Conservation (phyloP, 805 yeast genomes). For the Nakazawaea ernobii region DNA sequence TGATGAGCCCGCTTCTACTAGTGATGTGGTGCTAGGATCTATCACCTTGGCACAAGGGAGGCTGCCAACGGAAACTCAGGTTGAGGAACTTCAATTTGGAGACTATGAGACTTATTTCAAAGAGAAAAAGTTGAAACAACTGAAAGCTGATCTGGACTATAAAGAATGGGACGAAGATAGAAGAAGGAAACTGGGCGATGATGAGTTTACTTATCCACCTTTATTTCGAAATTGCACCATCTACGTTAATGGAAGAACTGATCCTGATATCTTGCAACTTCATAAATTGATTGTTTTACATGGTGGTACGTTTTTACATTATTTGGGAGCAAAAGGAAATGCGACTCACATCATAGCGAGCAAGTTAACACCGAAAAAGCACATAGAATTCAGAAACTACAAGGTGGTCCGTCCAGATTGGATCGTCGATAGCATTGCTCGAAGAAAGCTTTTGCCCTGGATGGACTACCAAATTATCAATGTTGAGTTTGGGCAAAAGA, state of each 20-base stretch:
- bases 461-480: constrained; percentile 50
- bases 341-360: constrained; percentile 86
- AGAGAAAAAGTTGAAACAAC: constrained; percentile 59
- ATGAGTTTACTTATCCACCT: constrained; percentile 19
- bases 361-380: constrained; percentile 71
- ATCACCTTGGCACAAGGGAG: constrained; percentile 2
- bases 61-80: constrained; percentile 14
- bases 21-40: constrained; percentile 1
- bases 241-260: constrained; percentile 86
- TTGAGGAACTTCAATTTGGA: constrained; percentile 50
- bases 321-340: constrained; percentile 59
- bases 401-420: constrained; percentile 80
- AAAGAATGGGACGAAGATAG: constrained; percentile 42
- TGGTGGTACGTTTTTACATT: constrained; percentile 76
- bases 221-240: constrained; percentile 62
- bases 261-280: constrained; percentile 69
- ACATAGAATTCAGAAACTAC: constrained; percentile 55
- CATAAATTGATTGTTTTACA: constrained; percentile 65
- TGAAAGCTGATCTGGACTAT: constrained; percentile 45
- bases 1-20: constrained; percentile 10
- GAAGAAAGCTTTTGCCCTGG: constrained; percentile 57
- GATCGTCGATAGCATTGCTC: constrained; percentile 61
- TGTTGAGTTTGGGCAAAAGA: constrained; percentile 49
- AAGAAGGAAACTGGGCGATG: constrained; percentile 14
- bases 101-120: constrained; percentile 62